phyloP scores from a whole-genome alignment of 164 flowering plant species.

The Piper betle region DNA sequence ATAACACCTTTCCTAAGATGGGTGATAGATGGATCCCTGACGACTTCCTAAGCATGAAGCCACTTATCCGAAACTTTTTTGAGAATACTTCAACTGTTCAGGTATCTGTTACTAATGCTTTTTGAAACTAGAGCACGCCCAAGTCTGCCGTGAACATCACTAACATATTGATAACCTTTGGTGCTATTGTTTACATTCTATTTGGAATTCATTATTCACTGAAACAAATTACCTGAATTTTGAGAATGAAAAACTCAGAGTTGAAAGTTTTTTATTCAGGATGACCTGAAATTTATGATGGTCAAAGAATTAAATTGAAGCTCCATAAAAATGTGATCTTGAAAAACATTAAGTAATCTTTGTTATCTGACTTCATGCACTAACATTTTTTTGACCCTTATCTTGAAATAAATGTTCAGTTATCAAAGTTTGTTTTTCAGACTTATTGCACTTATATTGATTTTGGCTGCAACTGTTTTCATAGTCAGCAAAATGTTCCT shows the following conservation, averaged over 20 bases:
- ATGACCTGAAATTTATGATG: not conserved
- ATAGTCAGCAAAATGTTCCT: not conserved
- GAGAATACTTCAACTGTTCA: constrained; percentile 92
- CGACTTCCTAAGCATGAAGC: constrained; percentile 63
- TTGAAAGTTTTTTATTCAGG: not conserved
- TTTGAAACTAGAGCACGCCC: too few relatives aligned
- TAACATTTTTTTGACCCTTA: too few relatives aligned
- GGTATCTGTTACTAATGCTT: constrained; percentile 14
- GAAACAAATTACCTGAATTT: too few relatives aligned
- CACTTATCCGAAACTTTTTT: constrained; percentile 79
- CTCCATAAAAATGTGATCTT: too few relatives aligned
- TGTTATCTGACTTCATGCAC: too few relatives aligned
- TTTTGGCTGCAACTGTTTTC: not conserved
- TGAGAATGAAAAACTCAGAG: not conserved
- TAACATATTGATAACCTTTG: not conserved
- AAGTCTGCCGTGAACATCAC: not conserved
- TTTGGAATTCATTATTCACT: too few relatives aligned
- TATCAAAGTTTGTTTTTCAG: too few relatives aligned
- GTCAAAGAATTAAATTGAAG: not conserved
- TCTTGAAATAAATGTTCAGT: too few relatives aligned
- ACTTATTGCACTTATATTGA: not conserved
- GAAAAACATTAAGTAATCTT: too few relatives aligned
- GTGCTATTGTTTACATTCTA: not conserved
- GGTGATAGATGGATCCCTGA: constrained; percentile 96
- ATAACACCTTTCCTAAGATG: constrained; percentile 95